Evolutionary conservation across 352 stramenopile species (phyloP).

Genomic region (Pelagophyceae sp.): DNA sequence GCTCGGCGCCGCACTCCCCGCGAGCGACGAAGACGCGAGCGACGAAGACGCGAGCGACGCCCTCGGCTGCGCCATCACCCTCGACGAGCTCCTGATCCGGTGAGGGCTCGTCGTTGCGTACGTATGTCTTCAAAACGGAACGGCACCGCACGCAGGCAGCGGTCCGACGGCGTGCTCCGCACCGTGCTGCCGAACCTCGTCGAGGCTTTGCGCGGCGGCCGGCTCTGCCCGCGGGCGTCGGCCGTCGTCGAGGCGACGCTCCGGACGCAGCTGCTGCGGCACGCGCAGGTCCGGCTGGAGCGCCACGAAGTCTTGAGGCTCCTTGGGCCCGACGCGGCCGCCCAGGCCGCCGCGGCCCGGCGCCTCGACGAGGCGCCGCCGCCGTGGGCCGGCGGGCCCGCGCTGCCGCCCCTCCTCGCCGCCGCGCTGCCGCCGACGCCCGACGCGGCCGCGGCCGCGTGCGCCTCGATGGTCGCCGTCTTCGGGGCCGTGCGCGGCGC

Average conservation of each 20-base stretch:
- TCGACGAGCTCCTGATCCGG: background rate
- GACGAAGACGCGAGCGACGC: too few species aligned
- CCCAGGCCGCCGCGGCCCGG: background rate
- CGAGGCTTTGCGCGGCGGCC: background rate
- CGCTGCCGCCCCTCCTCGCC: too few species aligned
- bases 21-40: too few species aligned
- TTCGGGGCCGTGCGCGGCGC: background rate
- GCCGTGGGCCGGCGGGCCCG: too few species aligned
- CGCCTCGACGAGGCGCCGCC: background rate
- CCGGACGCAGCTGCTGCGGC: background rate
- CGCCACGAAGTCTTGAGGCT: background rate
- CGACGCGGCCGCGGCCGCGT: too few species aligned
- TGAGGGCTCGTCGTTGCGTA: too few species aligned
- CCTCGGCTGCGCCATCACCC: background rate
- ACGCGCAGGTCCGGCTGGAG: background rate
- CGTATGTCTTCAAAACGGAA: too few species aligned
- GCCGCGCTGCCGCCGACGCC: background rate
- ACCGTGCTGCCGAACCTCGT: background rate
- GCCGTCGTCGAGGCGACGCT: background rate
- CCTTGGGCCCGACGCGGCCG: background rate
- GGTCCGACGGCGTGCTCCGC: background rate
- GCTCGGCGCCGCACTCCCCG: too few species aligned
- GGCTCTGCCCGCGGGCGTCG: background rate
- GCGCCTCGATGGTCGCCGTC: too few species aligned
- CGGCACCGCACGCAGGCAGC: too few species aligned